phyloP scores from a whole-genome alignment of 345 rosid genomes.

The Xanthoceras sorbifolium region DNA sequence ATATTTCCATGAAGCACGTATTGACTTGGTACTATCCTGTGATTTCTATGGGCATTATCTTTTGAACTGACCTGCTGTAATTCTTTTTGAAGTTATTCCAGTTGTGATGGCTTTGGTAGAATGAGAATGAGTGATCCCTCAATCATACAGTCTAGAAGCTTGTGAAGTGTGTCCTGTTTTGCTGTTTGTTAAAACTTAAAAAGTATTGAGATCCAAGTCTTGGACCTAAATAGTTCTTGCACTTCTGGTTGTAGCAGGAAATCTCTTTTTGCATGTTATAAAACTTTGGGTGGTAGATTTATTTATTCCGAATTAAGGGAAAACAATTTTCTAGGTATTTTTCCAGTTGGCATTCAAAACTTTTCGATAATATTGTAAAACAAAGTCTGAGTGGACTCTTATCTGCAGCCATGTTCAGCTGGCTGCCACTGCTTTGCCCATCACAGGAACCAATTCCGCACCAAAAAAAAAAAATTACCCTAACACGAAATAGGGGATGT shows the following conservation, averaged over 20 bases:
- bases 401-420: conserved; percentile 80
- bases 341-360: background rate
- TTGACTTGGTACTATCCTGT: background rate
- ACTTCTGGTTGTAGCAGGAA: background rate
- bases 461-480: conserved; percentile 57
- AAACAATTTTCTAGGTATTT: background rate
- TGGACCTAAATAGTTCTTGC: background rate
- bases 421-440: conserved; percentile 85
- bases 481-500: conserved; percentile 76
- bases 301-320: background rate
- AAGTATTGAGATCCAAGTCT: background rate
- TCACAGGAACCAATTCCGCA: conserved; percentile 71
- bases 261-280: no score
- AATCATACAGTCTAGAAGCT: background rate
- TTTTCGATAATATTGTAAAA: background rate
- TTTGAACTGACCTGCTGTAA: background rate
- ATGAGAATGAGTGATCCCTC: background rate
- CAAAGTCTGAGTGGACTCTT: conserved; percentile 5
- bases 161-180: background rate
- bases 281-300: background rate
- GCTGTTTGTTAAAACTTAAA: background rate
- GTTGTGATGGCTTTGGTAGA: background rate
- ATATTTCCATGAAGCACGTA: background rate
- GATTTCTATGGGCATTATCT: background rate
- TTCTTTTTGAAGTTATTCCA: background rate